phyloP scores from a whole-genome alignment of 2,329 filamentous ascomycete genomes.

The Claviceps citrina region DNA sequence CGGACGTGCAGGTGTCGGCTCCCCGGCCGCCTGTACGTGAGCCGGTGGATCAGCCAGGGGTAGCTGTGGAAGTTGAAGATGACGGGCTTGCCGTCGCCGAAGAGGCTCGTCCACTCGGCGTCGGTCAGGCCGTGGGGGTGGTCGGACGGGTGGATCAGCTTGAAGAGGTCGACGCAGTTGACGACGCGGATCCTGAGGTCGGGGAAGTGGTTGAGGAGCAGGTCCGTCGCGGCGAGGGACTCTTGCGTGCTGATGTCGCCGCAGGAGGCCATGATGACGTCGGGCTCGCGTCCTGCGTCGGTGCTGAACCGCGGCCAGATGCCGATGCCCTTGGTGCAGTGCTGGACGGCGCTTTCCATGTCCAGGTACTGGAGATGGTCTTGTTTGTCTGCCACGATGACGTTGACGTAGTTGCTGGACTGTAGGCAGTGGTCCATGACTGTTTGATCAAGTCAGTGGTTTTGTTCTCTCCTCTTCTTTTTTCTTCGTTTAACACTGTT shows the following conservation, averaged over 20 bases:
- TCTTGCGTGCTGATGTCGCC: conserved; percentile 64
- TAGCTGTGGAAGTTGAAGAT: conserved; percentile 80
- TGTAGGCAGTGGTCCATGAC: conserved; percentile 60
- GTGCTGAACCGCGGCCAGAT: conserved; percentile 69
- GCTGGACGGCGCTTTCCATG: conserved; percentile 56
- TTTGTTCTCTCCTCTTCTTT: too few relatives aligned
- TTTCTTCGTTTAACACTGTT: too few relatives aligned
- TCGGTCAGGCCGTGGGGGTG: conserved; percentile 61
- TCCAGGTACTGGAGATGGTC: conserved; percentile 61
- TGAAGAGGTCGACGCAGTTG: conserved; percentile 70
- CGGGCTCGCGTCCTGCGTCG: conserved; percentile 51
- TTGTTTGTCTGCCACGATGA: conserved; percentile 67
- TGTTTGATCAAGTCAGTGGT: conserved; percentile 2
- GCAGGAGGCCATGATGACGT: conserved; percentile 61
- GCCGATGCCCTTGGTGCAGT: conserved; percentile 65
- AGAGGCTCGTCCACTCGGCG: conserved; percentile 50
- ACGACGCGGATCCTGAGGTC: conserved; percentile 63
- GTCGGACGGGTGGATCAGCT: conserved; percentile 52
- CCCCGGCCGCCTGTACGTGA: conserved; percentile 61
- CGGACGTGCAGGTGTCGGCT: conserved; percentile 55
- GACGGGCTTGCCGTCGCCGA: conserved; percentile 56
- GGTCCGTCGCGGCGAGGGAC: conserved; percentile 56
- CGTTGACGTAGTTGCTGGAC: conserved; percentile 66
- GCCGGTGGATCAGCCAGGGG: conserved; percentile 62
- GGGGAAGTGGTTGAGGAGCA: conserved; percentile 56